Evolutionary conservation across 139 green algal genomes (phyloP).

Genomic region (Zygnema cylindricum): DNA sequence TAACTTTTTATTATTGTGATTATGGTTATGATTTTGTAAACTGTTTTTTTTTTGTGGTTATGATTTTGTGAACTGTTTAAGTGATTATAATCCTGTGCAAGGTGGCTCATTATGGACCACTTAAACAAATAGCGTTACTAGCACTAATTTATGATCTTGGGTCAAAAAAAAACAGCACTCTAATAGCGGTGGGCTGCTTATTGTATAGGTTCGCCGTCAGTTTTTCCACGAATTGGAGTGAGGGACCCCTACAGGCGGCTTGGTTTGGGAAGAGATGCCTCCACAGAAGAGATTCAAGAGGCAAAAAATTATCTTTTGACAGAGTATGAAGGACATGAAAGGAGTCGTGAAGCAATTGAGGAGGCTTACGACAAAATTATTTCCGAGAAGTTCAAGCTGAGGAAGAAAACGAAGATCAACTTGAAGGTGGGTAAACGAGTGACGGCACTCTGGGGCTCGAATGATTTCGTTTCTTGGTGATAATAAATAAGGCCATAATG

Average conservation of each 20-base stretch:
- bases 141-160: not conserved
- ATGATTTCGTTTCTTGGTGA: too few species aligned
- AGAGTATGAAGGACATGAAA: slow-evolving; percentile 60
- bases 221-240: slow-evolving; percentile 67
- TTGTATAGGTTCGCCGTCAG: slow-evolving; percentile 23
- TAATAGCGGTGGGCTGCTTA: not conserved
- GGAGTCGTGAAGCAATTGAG: slow-evolving; percentile 67
- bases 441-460: too few species aligned
- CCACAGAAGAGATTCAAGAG: slow-evolving; percentile 68
- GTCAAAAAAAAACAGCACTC: not conserved
- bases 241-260: slow-evolving; percentile 68
- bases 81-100: not conserved
- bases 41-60: not conserved
- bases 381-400: slow-evolving; percentile 56
- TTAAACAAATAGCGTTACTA: not conserved
- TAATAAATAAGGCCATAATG: too few species aligned
- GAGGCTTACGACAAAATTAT: slow-evolving; percentile 68
- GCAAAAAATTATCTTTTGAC: slow-evolving; percentile 68
- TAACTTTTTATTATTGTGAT: not conserved
- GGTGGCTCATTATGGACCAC: not conserved
- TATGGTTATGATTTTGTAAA: not conserved
- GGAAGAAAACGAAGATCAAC: slow-evolving; percentile 63
- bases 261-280: slow-evolving; percentile 62
- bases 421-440: slow-evolving; percentile 52
- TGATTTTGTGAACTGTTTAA: not conserved